Evolutionary conservation across 2,329 filamentous ascomycete species (phyloP), one percentile per base, ranked within the genome.

Genomic region (Fusarium marasasianum): DNA sequence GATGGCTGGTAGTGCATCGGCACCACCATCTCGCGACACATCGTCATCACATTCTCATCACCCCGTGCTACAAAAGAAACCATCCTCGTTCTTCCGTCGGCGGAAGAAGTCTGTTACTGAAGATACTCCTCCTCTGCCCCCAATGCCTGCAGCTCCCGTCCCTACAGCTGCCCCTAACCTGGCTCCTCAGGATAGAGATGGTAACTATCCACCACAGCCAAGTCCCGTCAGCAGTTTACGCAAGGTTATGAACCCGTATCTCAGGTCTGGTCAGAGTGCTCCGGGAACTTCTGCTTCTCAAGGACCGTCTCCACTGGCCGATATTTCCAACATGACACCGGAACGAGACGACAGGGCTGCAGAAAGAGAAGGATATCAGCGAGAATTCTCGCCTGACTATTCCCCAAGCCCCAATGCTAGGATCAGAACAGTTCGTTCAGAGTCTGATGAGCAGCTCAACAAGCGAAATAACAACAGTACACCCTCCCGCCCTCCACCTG

Each of bases 21-120:
- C 84, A 29, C 86, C 88, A 41, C 86, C 88, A 5, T 87, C 87
- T 9, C 83, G 88, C 66, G 87, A 90, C 72, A 77, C 80, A 3
- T 79, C 80, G 11, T 82, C 83, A 33, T 83, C 83, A 29, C 82
- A 83, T 61, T 87, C 87, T 40, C 84, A 86, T 56, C 85, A 86
- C 22, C 85, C 87, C 64, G 83, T 85, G 26, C 84, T 98, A 58
- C 93, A 94, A 78, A 98, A 98, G 86, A 98, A 98, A 82, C 90
- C 94, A 8, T 97, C 96, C 2, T 96, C 94, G 1, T 98, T 99
- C 84, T 98, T 98, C 84, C 90, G 96, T 71, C 89, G 96, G 68
- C 90, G 95, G 72, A 98, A 98, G 89, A 97, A 96, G 88, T 98
- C 95, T 10, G 83, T 94, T 40, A 89, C 91, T 20, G 95, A 97